Percentiles rank a stretch among this genome's conserved stretches.
Evolutionary conservation across 2,329 filamentous ascomycete genomes (phyloP).

Genomic region (Alternaria ethzedia): DNA sequence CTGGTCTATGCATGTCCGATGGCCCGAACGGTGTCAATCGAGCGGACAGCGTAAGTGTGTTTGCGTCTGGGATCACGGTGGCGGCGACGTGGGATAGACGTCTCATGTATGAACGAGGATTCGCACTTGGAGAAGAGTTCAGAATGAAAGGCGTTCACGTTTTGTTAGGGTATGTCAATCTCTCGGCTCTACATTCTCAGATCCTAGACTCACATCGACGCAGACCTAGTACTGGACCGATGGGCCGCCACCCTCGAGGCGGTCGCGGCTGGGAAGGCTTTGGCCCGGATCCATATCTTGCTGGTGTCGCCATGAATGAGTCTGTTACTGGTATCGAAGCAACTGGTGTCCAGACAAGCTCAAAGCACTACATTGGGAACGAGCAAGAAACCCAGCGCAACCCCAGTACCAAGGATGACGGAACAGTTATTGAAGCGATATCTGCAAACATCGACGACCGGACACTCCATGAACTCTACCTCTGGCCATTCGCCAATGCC

Average conservation of each 20-base stretch:
- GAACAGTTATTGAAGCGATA: conserved; percentile 59
- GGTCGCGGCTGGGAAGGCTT: conserved; percentile 57
- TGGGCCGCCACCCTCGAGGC: conserved; percentile 48
- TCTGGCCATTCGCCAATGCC: conserved; percentile 70
- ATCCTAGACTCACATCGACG: neutral
- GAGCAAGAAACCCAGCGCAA: conserved; percentile 62
- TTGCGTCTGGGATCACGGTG: conserved; percentile 46
- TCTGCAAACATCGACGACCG: conserved; percentile 62
- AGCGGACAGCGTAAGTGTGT: conserved; percentile 41
- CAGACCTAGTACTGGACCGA: conserved; percentile 55
- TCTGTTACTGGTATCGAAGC: conserved; percentile 50
- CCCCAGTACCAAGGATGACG: conserved; percentile 35
- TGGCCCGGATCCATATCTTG: conserved; percentile 51
- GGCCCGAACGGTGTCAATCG: conserved; percentile 46
- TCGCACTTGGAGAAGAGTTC: conserved; percentile 41
- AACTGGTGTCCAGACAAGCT: conserved; percentile 50
- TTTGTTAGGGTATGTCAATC: conserved; percentile 42
- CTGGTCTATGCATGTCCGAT: conserved; percentile 51
- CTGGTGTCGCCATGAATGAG: conserved; percentile 47
- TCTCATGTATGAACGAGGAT: conserved; percentile 42
- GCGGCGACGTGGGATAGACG: conserved; percentile 51
- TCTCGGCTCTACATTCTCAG: neutral
- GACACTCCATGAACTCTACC: conserved; percentile 55
- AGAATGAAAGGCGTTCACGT: conserved; percentile 49
- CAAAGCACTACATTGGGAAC: conserved; percentile 64